A percentile compares a stretch with the other conserved stretches of the same genome.
Evolutionary conservation across 2,329 filamentous ascomycete species (phyloP).

Genomic region (Sclerotinia glacialis): DNA sequence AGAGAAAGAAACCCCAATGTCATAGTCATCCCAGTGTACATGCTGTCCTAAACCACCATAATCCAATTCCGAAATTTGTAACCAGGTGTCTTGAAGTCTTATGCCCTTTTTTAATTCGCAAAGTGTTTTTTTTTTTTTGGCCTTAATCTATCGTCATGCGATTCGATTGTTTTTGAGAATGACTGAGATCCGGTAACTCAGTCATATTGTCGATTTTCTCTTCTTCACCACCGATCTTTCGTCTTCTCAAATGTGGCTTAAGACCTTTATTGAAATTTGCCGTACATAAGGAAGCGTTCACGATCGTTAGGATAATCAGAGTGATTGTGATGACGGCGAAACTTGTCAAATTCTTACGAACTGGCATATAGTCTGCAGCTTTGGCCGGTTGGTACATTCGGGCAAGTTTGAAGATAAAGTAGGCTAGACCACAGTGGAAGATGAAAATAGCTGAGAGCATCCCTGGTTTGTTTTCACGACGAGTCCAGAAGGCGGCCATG

Average conservation of each 20-base stretch:
- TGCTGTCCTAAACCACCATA: background rate
- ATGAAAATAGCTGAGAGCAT: slow-evolving; percentile 77
- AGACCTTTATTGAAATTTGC: slow-evolving; percentile 86
- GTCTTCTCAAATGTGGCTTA: slow-evolving; percentile 75
- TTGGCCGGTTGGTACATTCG: slow-evolving; percentile 79
- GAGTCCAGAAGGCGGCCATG: slow-evolving; percentile 79
- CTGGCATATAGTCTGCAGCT: slow-evolving; percentile 65
- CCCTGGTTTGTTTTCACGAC: slow-evolving; percentile 74
- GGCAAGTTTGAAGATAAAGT: slow-evolving; percentile 97
- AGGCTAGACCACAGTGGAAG: slow-evolving; percentile 84
- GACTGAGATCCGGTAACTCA: slow-evolving; percentile 43
- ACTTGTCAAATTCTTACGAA: slow-evolving; percentile 80
- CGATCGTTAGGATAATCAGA: slow-evolving; percentile 83
- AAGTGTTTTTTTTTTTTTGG: background rate
- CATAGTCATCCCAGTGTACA: slow-evolving; percentile 7
- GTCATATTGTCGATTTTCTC: slow-evolving; percentile 52
- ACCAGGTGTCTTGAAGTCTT: slow-evolving; percentile 4
- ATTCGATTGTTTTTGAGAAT: slow-evolving; percentile 41
- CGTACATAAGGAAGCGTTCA: slow-evolving; percentile 83
- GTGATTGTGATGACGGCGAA: slow-evolving; percentile 93
- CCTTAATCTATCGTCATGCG: slow-evolving; percentile 50
- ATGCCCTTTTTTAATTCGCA: slow-evolving; percentile 9
- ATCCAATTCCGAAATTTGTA: slow-evolving; percentile 5
- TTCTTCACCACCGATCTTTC: slow-evolving; percentile 48
- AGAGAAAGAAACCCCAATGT: slow-evolving; percentile 12